These are phyloP conservation scores for Thozetella sp. DNA, from an alignment of 495 filamentous ascomycete species.

Conservation along the genomic window DNA sequence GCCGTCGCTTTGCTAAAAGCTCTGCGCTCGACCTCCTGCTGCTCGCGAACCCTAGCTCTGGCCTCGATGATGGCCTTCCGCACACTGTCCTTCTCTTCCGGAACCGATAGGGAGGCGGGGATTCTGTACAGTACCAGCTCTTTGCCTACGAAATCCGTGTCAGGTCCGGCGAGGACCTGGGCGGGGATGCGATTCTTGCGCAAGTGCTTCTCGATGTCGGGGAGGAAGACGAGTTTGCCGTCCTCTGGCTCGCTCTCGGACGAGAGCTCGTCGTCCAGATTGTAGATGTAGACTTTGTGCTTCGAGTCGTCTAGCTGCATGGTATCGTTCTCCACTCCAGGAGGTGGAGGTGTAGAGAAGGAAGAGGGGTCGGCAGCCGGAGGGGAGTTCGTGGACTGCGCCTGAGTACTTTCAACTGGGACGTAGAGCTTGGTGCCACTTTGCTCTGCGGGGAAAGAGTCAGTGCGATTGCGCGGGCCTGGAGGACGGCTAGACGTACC, in stretches of 20 bases:
- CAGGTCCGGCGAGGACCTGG: conserved; percentile 56
- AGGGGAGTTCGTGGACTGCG: conserved; percentile 14
- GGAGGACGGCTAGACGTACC: conserved; percentile 51
- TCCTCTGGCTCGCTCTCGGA: conserved; percentile 53
- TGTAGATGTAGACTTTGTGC: conserved; percentile 85
- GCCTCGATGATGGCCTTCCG: conserved; percentile 86
- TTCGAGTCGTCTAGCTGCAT: conserved; percentile 92
- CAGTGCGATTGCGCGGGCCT: conserved; percentile 2
- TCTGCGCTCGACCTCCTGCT: conserved; percentile 23
- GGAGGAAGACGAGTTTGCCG: conserved; percentile 69
- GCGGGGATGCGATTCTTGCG: conserved; percentile 64
- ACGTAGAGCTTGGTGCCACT: conserved; percentile 59
- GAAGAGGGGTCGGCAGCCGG: conserved; percentile 1
- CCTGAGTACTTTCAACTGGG: conserved; percentile 43
- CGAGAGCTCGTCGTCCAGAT: conserved; percentile 84
- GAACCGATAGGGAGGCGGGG: conserved; percentile 74
- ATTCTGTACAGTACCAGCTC: conserved; percentile 83
- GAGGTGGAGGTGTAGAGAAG: not conserved
- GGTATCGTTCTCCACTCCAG: conserved; percentile 45
- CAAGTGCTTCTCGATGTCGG: conserved; percentile 82
- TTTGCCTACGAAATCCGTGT: conserved; percentile 49
- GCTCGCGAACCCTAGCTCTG: conserved; percentile 63
- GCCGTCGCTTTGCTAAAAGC: not conserved
- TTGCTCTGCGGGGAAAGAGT: conserved; percentile 36
- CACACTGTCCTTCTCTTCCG: conserved; percentile 78